Evolutionary conservation across 345 rosid genomes (phyloP).

Genomic region (Ricinus communis): DNA sequence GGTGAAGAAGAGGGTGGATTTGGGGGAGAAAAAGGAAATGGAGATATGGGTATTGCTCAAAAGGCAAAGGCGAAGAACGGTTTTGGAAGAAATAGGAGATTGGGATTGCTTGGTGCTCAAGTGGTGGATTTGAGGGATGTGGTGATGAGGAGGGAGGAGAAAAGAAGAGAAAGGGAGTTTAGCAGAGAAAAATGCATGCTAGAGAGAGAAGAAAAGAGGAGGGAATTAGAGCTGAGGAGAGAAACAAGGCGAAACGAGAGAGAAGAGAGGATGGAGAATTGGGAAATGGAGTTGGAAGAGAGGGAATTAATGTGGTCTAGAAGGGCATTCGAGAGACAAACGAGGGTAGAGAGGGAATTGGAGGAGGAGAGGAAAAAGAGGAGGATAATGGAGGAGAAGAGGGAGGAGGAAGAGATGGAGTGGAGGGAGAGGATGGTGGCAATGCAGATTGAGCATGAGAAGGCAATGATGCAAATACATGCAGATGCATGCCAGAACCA

Average conservation of each 20-base stretch:
- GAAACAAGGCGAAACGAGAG: constrained; percentile 33
- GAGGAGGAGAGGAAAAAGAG: constrained; percentile 52
- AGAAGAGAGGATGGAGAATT: constrained; percentile 42
- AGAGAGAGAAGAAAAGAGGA: constrained; percentile 44
- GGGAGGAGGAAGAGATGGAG: constrained; percentile 79
- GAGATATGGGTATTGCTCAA: constrained; percentile 25
- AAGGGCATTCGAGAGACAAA: constrained; percentile 45
- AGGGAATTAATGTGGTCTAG: constrained; percentile 48
- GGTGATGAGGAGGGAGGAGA: constrained; percentile 55
- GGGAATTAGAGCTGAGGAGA: constrained; percentile 42
- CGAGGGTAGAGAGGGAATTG: constrained; percentile 49
- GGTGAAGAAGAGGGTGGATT: constrained; percentile 38
- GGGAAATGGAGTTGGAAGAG: constrained; percentile 56
- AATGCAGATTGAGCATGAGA: constrained; percentile 75
- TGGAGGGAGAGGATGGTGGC: constrained; percentile 62
- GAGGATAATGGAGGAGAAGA: constrained; percentile 57
- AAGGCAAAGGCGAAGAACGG: constrained; percentile 36
- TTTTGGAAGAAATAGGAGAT: constrained; percentile 32
- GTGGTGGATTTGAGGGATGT: constrained; percentile 53
- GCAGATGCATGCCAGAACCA: constrained; percentile 72
- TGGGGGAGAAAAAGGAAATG: constrained; percentile 32
- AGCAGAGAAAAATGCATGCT: constrained; percentile 38
- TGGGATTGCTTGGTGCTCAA: constrained; percentile 50
- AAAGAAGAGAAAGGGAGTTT: constrained; percentile 56
- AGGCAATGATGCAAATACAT: constrained; percentile 69